These are phyloP conservation scores for Blepharisma stoltei DNA, from an alignment of 73 alveolate genomes.

Conservation along the genomic window DNA sequence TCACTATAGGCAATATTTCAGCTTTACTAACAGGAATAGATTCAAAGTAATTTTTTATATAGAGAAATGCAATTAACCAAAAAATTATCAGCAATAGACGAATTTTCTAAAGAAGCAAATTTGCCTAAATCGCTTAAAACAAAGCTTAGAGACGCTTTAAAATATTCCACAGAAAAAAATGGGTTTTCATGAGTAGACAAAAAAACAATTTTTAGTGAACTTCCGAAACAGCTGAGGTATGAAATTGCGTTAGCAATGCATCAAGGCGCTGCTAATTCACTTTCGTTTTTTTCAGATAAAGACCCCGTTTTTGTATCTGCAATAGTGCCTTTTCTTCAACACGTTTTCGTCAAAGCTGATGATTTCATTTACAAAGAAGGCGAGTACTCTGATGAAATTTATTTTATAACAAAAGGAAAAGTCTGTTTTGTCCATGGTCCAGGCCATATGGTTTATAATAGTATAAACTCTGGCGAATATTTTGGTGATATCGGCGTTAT, in stretches of 20 bases:
- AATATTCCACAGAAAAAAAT: not conserved
- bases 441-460: constrained; percentile 27
- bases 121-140: not conserved
- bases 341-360: not conserved
- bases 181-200: constrained; percentile 22
- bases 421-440: constrained; percentile 20
- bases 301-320: constrained; percentile 12
- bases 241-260: constrained; percentile 29
- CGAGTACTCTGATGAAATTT: constrained; percentile 15
- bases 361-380: constrained; percentile 2
- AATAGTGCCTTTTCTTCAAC: constrained; percentile 10
- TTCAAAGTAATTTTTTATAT: constrained; percentile 29
- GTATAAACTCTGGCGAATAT: not conserved
- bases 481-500: constrained; percentile 25
- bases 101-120: constrained; percentile 22
- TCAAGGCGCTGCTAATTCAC: constrained; percentile 24
- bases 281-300: not conserved
- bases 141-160: not conserved
- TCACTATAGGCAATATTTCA: constrained; percentile 64
- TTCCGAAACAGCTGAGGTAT: constrained; percentile 7
- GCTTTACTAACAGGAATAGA: constrained; percentile 45
- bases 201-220: not conserved
- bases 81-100: constrained; percentile 43
- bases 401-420: constrained; percentile 3
- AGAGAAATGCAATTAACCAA: constrained; percentile 32